Base-by-base conservation (phyloP, 192 early-diverging fungal species). In the Neocallimastix lanati region DNA sequence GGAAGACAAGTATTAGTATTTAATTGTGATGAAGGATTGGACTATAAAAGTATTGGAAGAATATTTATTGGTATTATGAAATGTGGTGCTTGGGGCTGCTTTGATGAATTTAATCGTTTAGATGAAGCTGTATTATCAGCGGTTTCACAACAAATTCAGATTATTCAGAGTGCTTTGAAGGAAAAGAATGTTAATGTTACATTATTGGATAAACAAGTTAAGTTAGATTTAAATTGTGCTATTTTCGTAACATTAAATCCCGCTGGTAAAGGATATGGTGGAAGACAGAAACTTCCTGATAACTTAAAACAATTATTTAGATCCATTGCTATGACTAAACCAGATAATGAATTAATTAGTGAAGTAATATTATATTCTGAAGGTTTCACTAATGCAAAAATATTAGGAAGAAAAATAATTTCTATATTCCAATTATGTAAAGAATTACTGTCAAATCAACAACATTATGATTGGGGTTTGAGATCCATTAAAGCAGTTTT, bases 21-120 rank as follows among this genome's bases (percentile, higher is more conserved):
- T 82, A 90, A 90, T 81, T 90, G 89, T 80, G 89, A 90, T 77
- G 89, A 90, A 82, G 89, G 89, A 5, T 89, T 90, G 76, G 89
- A 90, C 80, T 90, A 90, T 81, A 89, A 90, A 78, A 88, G 86
- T 78, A 90, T 90, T 86, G 89, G 88, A 6, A 28, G 89, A 35
- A 90, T 90, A n/a, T 90, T 90, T 81, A 86, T 89, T 79, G 89
- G 89, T 29, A 76, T 90, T 1, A 86, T 90, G 13, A 90, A 90
- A 78, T 89, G 89, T 80, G 89, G 89, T 50, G 89, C 88, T 6
- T 90, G 89, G 89, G 89, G 89, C 21, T 90, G 89, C 76, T 90
- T 90, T 82, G 89, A 90, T 80, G 89, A 90, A 78, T 90, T 90
- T 80, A 90, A 90, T 79, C 82, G 89, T 28, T 80, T 90, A 15